Evolutionary conservation across 495 filamentous ascomycete genomes (phyloP), one percentile per base, ranked within the genome.

Genomic region (Aspergillus funiculosus): DNA sequence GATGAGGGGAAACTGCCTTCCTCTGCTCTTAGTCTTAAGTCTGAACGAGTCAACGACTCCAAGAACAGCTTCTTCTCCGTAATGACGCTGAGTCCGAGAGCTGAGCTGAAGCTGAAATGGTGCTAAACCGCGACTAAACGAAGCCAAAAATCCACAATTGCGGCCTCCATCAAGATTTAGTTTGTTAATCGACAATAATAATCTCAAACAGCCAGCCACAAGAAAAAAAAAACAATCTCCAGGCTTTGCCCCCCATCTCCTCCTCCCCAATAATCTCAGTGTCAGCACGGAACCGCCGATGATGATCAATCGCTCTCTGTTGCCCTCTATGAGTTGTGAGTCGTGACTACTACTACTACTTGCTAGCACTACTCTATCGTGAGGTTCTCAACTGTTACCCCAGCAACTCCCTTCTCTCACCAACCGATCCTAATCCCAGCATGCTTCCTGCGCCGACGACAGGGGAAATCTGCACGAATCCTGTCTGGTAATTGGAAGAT

Each of bases 381-480:
- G 5, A 5, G 11, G 38, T 39, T 10, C 48, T 44, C 36, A 13
- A 1, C 3, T 30, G 66, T 69, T 69, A 54, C 60, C 55, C 46
- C 19, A 43, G 62, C 57, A 69, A 69, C 66, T 65, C 55, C 51
- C 52, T 54, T 51, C 24, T 29, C 57, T 49, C 41, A 42, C 46
- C 42, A 24, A n/a, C 25, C 11, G 20, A 21, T 28, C 28, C 8
- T 6, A n/a, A 35, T 21, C 29, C 22, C 14, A 21, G 37, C 40
- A 27, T 13, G 26, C 30, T 34, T 21, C 40, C 31, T 15, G 43
- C 34, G 10, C 13, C 7, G 38, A 24, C 37, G 36, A 29, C 21
- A 49, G 38, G 39, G 20, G 21, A 28, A 20, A 21, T 46, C 40
- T 37, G 37, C 43, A 18, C 41, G 19, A 14, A 55, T 55, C 46